Conservation (phyloP, 75 land plant genomes). For the Cryptomeria japonica region DNA sequence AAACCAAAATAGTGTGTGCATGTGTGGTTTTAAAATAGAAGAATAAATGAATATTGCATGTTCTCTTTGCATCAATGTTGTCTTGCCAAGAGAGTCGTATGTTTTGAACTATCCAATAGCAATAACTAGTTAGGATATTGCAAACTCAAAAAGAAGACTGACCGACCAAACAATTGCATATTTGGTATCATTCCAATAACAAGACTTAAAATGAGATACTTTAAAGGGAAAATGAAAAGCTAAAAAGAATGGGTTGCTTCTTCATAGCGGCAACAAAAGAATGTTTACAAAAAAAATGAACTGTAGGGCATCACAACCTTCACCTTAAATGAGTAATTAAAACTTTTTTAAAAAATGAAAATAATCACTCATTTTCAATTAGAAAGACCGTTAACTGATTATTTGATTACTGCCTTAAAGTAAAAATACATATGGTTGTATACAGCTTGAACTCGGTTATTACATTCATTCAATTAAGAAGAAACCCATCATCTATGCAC, state of each 20-base stretch:
- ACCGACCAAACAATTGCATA: background rate
- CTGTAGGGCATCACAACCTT: background rate
- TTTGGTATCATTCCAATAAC: background rate
- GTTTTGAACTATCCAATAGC: background rate
- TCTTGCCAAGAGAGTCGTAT: background rate
- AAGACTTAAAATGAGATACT: background rate
- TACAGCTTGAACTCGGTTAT: background rate
- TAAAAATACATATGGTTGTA: background rate
- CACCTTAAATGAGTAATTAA: background rate
- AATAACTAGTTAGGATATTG: background rate
- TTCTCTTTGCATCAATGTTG: too few species aligned
- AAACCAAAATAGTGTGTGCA: background rate
- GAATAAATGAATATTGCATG: too few species aligned
- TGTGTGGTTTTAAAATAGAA: background rate
- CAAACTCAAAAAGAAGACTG: background rate
- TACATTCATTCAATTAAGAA: background rate
- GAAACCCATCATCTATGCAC: constrained; percentile 59
- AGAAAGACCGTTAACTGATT: background rate
- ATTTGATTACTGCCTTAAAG: background rate
- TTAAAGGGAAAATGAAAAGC: background rate
- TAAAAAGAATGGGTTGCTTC: background rate
- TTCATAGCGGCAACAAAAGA: background rate
- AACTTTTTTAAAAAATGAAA: background rate
- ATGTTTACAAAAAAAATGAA: background rate
- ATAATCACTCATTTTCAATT: background rate